Evolutionary conservation across 2,329 filamentous ascomycete genomes (phyloP), one percentile per base, ranked within the genome.

Genomic region (Cryphonectria japonica): DNA sequence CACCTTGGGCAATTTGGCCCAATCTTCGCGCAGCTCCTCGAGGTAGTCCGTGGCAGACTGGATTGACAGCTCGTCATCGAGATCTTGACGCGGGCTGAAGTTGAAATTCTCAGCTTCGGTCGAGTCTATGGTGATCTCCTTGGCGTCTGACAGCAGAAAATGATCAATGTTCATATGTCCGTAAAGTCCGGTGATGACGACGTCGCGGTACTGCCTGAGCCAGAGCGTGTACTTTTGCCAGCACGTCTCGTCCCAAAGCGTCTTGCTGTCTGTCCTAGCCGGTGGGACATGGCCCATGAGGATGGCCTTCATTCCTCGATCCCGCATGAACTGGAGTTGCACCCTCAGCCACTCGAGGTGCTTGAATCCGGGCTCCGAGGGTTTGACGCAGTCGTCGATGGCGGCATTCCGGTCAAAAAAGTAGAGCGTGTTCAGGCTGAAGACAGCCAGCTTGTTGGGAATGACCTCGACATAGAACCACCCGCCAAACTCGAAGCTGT

Each of bases 101-200:
- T 70, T 54, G 26, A n/a, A 3, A 26, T 34, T n/a, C 14, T 22
- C 78, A 11, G 83, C 72, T 1, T 84, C 81, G 37, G 83, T 62
- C n/a, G 72, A 34, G 41, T 67, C 82, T 64, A 94, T 85, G 72
- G 92, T 86, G 68, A 98, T 86, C 0, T 97, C 88, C 57, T 92
- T 86, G 70, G 90, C 93, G 79, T 98, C 95, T 76, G 97, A 93
- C 22, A 99, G 83, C 78, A 98, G 88, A 81, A 99, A 99, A 80
- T 99, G 96, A 77, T 99, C 96, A 74, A 98, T 93, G 78, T 99
- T 99, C 96, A 99, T 98, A 79, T 99, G 96, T 1, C 95, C 96
- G 78, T 92, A 99, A 7, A 97, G 78, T 37, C 89, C 90, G 16
- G 88, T 90, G 29, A 95, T 86, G 29, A 99, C 86, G 52, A 99